Evolutionary conservation across 1,139 yeast genomes (phyloP), one percentile per base, ranked within the genome.

Genomic region (Hansenula lynferdii): DNA sequence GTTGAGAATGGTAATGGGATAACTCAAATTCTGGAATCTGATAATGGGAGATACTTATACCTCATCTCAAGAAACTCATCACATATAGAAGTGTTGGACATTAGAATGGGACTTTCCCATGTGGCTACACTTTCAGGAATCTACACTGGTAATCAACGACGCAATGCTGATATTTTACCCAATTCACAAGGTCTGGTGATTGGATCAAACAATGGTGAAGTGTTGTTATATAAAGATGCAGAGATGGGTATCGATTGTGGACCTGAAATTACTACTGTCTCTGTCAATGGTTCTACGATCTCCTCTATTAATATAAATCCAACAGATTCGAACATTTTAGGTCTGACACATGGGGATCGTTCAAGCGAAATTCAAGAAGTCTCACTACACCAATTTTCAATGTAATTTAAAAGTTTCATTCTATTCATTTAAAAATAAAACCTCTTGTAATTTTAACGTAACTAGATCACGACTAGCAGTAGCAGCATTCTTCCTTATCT

Each of bases 21-120:
- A 1, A 46, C 52, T 11, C 65, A 61, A 38, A 19, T 60, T 1
- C 2, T 61, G 2, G 61, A 58, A 45, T 50, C 64, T 3, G 28
- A 38, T 0, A 56, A 58, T 41, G 58, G 56, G 11, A 46, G 48
- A 15, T 58, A 53, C 28, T 17, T 61, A 2, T 56, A 45, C 32
- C 51, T 50, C 4, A 34, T 58, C 1, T 41, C 54, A 16, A 44
- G 67, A 33, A 51, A 56, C 20, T 40, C 52, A 3, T 30, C 43
- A 5, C 36, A 31, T 6, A 54, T 62, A 12, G 38, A 43, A 6
- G 48, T 58, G 1, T 40, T 62, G 8, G 67, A 62, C 34, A 19
- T 53, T 2, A 43, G 67, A 18, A 57, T 58, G 62, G 53, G 48
- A 11, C 37, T 61, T 14, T 22, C 44, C 16, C 47, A 42, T 27